Percentiles rank a stretch among this genome's conserved stretches.
phyloP scores from a whole-genome alignment of 345 rosid genomes.

The Eucalyptus globulus region DNA sequence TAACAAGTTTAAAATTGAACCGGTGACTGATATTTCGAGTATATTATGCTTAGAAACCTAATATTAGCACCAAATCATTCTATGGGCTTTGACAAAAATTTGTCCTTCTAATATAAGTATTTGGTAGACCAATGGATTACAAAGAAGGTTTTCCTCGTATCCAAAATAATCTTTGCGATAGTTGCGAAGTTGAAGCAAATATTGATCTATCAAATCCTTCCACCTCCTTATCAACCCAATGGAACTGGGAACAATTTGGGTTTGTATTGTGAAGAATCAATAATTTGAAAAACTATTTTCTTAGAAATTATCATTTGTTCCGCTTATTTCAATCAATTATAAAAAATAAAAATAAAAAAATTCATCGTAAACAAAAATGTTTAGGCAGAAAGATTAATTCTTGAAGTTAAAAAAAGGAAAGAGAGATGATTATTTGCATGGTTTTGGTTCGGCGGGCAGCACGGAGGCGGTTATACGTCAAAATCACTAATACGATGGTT shows the following conservation, averaged over 20 bases:
- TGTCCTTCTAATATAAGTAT: neutral
- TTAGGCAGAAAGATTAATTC: neutral
- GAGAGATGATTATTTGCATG: neutral
- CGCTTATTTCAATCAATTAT: too few relatives aligned
- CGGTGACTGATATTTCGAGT: neutral
- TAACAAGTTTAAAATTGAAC: neutral
- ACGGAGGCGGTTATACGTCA: neutral
- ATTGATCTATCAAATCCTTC: neutral
- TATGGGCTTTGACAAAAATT: neutral
- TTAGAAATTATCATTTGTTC: neutral
- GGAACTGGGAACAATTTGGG: neutral
- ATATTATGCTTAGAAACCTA: neutral
- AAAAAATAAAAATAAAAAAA: too few relatives aligned
- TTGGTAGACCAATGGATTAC: neutral
- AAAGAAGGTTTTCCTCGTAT: neutral
- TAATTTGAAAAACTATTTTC: neutral
- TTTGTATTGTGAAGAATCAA: neutral
- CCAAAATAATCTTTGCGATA: neutral
- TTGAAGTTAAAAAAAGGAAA: neutral
- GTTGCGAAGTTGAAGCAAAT: neutral
- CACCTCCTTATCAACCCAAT: neutral
- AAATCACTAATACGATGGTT: neutral
- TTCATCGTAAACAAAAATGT: neutral
- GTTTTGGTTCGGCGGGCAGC: neutral
- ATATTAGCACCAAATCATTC: neutral